A percentile compares a stretch with the other conserved stretches of the same genome.
phyloP scores from a whole-genome alignment of 2,329 filamentous ascomycete genomes.

The Aspergillus sp. region DNA sequence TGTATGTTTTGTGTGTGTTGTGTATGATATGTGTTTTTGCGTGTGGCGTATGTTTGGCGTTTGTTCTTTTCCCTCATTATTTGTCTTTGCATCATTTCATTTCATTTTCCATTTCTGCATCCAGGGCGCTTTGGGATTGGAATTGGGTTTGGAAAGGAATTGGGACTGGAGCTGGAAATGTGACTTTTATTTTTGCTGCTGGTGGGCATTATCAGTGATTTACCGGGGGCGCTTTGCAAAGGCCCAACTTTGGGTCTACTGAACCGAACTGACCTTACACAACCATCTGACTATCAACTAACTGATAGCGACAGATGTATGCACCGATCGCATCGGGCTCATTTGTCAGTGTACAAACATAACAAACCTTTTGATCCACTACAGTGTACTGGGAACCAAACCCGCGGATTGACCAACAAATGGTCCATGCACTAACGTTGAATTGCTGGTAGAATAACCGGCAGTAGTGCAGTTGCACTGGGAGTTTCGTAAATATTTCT shows the following conservation, averaged over 20 bases:
- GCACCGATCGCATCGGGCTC: too few species aligned
- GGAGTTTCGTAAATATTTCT: too few species aligned
- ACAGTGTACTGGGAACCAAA: too few species aligned
- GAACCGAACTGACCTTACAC: too few species aligned
- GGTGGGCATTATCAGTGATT: neutral
- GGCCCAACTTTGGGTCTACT: neutral
- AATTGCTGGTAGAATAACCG: too few species aligned
- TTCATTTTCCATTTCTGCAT: conserved; percentile 14
- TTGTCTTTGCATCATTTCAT: conserved; percentile 12
- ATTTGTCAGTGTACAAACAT: too few species aligned
- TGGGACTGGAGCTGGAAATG: conserved; percentile 5
- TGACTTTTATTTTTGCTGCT: neutral
- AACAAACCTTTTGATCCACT: too few species aligned
- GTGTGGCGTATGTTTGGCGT: conserved; percentile 18
- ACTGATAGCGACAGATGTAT: too few species aligned
- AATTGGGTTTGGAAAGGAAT: conserved; percentile 3
- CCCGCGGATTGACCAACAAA: too few species aligned
- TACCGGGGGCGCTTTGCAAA: neutral
- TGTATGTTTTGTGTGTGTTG: conserved; percentile 25
- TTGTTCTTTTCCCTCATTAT: conserved; percentile 14
- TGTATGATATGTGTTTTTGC: conserved; percentile 25
- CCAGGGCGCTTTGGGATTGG: conserved; percentile 4
- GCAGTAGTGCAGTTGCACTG: too few species aligned
- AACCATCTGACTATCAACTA: too few species aligned
- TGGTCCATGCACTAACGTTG: too few species aligned